Evolutionary conservation across 768 basidiomycete species (phyloP), one percentile per base, ranked within the genome.

Genomic region (Crucibulum laeve): DNA sequence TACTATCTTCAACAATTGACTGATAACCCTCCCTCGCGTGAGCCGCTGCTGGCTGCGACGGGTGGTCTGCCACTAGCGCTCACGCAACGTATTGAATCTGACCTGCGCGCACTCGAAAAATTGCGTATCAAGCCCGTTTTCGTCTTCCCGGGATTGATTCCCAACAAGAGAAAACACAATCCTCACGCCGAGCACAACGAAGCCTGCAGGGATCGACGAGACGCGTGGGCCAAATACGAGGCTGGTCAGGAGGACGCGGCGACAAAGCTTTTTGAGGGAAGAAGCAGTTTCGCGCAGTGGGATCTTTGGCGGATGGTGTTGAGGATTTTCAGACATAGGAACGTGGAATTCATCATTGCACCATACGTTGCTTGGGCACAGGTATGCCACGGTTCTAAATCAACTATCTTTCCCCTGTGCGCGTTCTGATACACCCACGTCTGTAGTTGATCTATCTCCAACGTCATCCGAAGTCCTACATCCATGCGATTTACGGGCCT

Each of bases 61-160:
- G 96, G 96, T 15, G 96, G 96, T 28, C 78, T 94, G 14, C 96
- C 95, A 1, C 77, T 97, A 45, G 86, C 91, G 37, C 76, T 99
- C 43, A 85, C 84, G 18, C 74, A 78, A 53, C 85, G 90, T 50
- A 91, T 99, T 61, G 94, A 97, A 67, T 74, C 82, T 28, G 94
- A 99, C 72, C 74, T 98, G 36, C 87, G 94, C 38, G 71, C 79
- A 11, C 84, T 98, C 58, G 93, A 96, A 74, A 86, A 84, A 66
- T 72, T 89, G 25, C 84, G 79, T 52, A 97, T 99, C 74, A 96
- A 95, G 61, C 96, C 96, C 17, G 91, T 99, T n/a, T 95, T 99
- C 56, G 91, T 99, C 40, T 98, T 98, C 65, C 82, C 90, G 13
- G 96, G 96, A 3, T 72, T 99, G 24, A 70, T 81, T 1, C 87